These are phyloP conservation scores for Exophiala viscosa DNA, from an alignment of 2,329 filamentous ascomycete genomes.

Conservation along the genomic window DNA sequence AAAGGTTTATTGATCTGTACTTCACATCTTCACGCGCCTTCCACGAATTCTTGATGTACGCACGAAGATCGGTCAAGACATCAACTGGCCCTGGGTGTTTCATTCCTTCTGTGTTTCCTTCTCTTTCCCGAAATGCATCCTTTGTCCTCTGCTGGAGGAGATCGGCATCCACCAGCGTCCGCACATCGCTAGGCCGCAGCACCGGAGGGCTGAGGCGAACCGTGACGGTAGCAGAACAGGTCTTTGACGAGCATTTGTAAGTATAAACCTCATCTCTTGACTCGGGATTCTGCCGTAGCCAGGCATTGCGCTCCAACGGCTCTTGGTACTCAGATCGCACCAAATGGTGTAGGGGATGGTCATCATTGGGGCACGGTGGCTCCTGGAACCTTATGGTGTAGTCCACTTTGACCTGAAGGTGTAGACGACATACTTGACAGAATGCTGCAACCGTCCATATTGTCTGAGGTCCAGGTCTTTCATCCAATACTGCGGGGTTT, in stretches of 20 bases:
- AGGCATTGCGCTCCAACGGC: constrained; percentile 18
- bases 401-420: constrained; percentile 57
- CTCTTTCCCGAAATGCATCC: constrained; percentile 41
- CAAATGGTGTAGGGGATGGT: constrained; percentile 62
- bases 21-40: constrained; percentile 39
- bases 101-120: constrained; percentile 42
- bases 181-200: constrained; percentile 47
- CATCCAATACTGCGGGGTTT: constrained; percentile 41
- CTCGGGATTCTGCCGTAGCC: constrained; percentile 33
- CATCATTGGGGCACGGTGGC: constrained; percentile 45
- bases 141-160: constrained; percentile 53
- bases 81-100: constrained; percentile 51
- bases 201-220: constrained; percentile 53
- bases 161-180: constrained; percentile 52
- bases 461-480: constrained; percentile 40
- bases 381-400: constrained; percentile 42
- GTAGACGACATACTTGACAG: constrained; percentile 60
- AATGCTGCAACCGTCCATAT: constrained; percentile 57
- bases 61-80: constrained; percentile 54
- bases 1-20: constrained; percentile 50
- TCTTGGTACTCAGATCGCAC: constrained; percentile 35
- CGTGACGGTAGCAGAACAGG: constrained; percentile 53
- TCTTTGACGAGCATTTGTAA: constrained; percentile 59
- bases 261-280: constrained; percentile 40
- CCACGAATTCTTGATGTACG: constrained; percentile 59